Evolutionary conservation across 78 protist species (phyloP).

Genomic region (Polysphondylium violaceum): DNA sequence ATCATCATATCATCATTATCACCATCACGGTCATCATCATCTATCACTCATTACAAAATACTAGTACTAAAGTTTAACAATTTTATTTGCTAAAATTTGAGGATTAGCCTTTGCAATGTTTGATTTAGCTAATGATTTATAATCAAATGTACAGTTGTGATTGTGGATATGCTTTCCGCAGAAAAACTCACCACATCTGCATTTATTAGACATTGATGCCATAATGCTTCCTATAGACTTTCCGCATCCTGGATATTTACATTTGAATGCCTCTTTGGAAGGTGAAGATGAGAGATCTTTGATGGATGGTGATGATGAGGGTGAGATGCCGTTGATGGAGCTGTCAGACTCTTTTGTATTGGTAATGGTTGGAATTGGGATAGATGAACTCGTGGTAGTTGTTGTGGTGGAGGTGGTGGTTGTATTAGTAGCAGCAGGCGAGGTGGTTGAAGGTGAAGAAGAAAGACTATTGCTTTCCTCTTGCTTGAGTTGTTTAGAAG

Average conservation of each 20-base stretch:
- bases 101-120: slow-evolving; percentile 72
- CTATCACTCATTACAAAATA: no score
- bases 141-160: slow-evolving; percentile 60
- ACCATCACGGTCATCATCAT: no score
- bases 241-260: slow-evolving; percentile 26
- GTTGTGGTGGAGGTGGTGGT: background rate
- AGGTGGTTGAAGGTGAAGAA: slow-evolving; percentile 3
- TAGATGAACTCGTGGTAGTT: background rate
- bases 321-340: background rate
- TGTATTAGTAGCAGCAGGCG: background rate
- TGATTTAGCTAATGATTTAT: slow-evolving; percentile 46
- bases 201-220: slow-evolving; percentile 18
- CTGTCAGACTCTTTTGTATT: background rate
- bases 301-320: background rate
- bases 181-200: slow-evolving; percentile 58
- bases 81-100: slow-evolving; percentile 70
- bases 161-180: slow-evolving; percentile 73
- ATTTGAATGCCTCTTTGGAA: slow-evolving; percentile 7
- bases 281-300: slow-evolving; percentile 27
- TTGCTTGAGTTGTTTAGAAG: background rate
- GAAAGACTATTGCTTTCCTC: background rate
- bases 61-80: slow-evolving; percentile 62
- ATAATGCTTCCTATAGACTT: slow-evolving; percentile 20
- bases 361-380: background rate
- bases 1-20: no score